Evolutionary conservation across 1,284 basidiomycete species (phyloP), one percentile per base, ranked within the genome.

Genomic region (Phlebopus sp.): DNA sequence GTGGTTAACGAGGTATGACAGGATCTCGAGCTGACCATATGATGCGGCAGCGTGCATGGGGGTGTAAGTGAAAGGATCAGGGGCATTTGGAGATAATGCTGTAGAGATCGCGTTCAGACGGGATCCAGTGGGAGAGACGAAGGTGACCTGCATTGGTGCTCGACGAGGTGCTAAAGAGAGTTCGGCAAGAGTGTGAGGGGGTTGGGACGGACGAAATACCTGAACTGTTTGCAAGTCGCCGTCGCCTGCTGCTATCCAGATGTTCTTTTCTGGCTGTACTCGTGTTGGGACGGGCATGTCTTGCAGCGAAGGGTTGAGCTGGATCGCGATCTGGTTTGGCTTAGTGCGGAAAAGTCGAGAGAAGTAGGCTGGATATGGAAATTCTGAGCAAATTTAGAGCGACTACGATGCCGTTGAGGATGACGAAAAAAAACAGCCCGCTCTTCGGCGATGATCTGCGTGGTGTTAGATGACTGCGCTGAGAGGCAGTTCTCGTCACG

Each of bases 41-140:
- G 92, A 96, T 0, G 92, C 92, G 6, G 93, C 92, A n/a, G 93
- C 94, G 69, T 97, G 93, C 83, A 97, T 89, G 10, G 93, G 91
- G 0, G 93, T 93, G 68, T 96, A 96, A 17, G 89, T 86, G 69
- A 85, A 81, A 6, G 71, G 64, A 63, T 96, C 92, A 17, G 83
- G 81, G 8, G 71, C 75, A 60, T 94, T 93, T 13, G 92, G 84
- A 10, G 84, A 84, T 34, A 85, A 60, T 21, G 82, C 91, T 86
- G 63, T 53, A 51, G 57, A 57, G 56, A 55, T 57, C 52, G 50
- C 42, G 60, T 55, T 67, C 56, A 67, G 65, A 42, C 6, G n/a
- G 14, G 42, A 38, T 43, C 52, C 42, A 9, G 32, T 35, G 1
- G 2, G 36, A 52, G 30, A 39, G 47, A 23, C 46, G 38, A 44